A percentile compares a stretch with the other conserved stretches of the same genome.
Conservation (phyloP, 208 protist genomes). For the Trypanosoma mega region DNA sequence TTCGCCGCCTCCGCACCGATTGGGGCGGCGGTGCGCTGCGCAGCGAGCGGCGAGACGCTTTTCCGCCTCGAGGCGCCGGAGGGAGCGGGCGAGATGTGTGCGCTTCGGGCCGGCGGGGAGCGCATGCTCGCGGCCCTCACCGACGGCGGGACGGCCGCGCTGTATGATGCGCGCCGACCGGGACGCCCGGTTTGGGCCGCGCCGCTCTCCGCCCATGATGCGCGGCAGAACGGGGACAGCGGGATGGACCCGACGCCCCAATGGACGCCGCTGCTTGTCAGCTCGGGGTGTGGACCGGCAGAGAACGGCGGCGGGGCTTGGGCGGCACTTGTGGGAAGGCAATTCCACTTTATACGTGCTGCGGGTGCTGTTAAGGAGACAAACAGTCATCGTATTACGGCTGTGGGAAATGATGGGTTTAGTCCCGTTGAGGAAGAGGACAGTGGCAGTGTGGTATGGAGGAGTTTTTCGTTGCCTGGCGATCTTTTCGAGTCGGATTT, state of each 20-base stretch:
- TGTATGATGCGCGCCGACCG: conserved; percentile 24
- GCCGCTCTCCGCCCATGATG: too few relatives aligned
- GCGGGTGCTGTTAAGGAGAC: too few relatives aligned
- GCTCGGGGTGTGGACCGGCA: background rate
- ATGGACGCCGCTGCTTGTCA: background rate
- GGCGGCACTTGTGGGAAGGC: background rate
- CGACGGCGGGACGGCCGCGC: conserved; percentile 6
- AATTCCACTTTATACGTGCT: background rate
- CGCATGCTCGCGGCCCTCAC: conserved; percentile 14
- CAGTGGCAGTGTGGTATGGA: background rate
- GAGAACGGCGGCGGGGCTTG: background rate
- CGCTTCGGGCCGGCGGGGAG: conserved; percentile 2
- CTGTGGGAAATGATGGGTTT: too few relatives aligned
- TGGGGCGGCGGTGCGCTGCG: conserved; percentile 9
- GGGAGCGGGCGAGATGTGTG: background rate
- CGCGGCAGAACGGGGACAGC: too few relatives aligned
- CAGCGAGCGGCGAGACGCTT: conserved; percentile 2
- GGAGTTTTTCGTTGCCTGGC: background rate
- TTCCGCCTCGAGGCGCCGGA: conserved; percentile 9
- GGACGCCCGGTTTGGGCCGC: conserved; percentile 24
- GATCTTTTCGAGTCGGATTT: background rate
- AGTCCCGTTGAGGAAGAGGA: too few relatives aligned
- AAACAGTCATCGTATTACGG: too few relatives aligned
- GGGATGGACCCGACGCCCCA: background rate
- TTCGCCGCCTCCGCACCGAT: conserved; percentile 4